Base-by-base conservation (phyloP, 352 stramenopile species). In the Nothophytophthora sp. region DNA sequence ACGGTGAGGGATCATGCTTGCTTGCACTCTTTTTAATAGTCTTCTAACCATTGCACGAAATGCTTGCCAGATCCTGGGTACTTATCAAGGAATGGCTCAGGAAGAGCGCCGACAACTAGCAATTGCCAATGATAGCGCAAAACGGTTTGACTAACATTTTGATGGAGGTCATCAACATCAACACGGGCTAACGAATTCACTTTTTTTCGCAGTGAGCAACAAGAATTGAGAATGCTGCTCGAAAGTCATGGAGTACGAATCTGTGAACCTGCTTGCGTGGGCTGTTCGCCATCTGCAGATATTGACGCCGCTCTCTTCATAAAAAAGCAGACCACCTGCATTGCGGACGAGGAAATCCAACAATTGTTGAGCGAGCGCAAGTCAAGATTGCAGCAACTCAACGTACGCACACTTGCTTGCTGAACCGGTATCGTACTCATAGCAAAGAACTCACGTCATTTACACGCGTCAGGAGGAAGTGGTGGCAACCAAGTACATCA, bases 101-200 rank as follows among this genome's bases (percentile, higher is more conserved):
- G 63, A 73, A 66, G 63, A 73, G 16, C 53, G 56, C 11, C 63
- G 44, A 10, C 53, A 66, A 20, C 29, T 73, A 11, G 30, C 38
- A 18, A 55, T 62, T 47, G 38, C 20, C n/a, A 73, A 73, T 11
- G 52, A 68, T 60, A 42, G 45, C 12, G 53, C 49, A n/a, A 61
- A 42, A 53, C 62, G 63, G 63, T 73, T 37, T 6, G 9, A 2
- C 33, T 7, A 22, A 20, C 30, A 3, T 18, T 19, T 2, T 15
- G 9, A 2, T 36, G 10, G 44, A 33, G 6, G 24, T 47, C 30
- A n/a, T 42, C 36, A 34, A 33, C 1, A 38, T 5, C 10, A 24
- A 35, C n/a, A 46, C 18, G 11, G 27, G 11, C 27, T 11, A 11
- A 30, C 11, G 27, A 30, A 51, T 35, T 50, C 6, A 44, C 24